These are phyloP conservation scores for Starmerella vaccinii DNA, from an alignment of 805 yeast species.

Conservation along the genomic window DNA sequence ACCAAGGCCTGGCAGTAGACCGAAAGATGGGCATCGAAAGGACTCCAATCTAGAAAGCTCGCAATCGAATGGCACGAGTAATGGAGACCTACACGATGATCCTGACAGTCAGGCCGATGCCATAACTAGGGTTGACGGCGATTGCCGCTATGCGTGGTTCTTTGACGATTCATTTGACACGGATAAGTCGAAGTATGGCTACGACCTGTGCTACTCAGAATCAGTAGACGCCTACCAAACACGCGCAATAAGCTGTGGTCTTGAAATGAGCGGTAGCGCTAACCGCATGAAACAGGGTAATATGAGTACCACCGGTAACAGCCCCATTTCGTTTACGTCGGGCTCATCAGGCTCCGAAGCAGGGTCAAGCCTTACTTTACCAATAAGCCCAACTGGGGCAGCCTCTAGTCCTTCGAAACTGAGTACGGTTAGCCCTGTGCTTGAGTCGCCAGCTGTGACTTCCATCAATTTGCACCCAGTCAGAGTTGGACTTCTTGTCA, in stretches of 20 bases:
- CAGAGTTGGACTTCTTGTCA: constrained; percentile 1
- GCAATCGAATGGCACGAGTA: too few species aligned
- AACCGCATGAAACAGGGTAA: neutral
- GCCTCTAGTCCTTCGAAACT: neutral
- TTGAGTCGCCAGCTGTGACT: neutral
- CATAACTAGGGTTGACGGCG: constrained; percentile 7
- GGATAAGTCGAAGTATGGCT: constrained; percentile 23
- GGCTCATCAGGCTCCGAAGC: neutral
- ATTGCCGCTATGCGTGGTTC: constrained; percentile 26
- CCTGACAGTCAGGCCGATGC: neutral
- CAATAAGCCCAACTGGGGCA: neutral
- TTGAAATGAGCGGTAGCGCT: neutral
- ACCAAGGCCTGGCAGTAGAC: neutral
- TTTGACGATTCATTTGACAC: constrained; percentile 25
- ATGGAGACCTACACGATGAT: too few species aligned
- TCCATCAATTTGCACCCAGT: neutral
- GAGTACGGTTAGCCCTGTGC: neutral
- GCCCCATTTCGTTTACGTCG: neutral
- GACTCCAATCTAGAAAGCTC: too few species aligned
- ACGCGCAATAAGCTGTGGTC: constrained; percentile 9
- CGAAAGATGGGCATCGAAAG: neutral
- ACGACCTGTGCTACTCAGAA: constrained; percentile 25
- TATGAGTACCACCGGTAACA: neutral
- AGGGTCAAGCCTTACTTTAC: neutral
- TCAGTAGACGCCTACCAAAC: constrained; percentile 11